Conservation (phyloP, 2,329 filamentous ascomycete species). For the Amauroascus niger region DNA sequence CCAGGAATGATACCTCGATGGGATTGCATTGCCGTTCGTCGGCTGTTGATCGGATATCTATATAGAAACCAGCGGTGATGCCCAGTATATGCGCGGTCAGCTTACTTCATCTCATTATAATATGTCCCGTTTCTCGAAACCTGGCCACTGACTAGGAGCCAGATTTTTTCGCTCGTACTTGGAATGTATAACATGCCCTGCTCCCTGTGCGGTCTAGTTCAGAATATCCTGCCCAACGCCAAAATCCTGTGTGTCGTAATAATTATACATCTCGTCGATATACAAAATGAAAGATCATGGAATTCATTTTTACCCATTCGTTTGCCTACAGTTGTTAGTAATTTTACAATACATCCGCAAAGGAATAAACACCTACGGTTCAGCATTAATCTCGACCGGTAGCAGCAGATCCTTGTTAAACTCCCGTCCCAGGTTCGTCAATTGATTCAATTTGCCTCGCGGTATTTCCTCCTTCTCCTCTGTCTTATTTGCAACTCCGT, state of each 20-base stretch:
- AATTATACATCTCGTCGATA: conserved; percentile 1
- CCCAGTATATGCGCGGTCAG: background rate
- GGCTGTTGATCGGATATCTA: background rate
- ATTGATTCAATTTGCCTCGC: conserved; percentile 3
- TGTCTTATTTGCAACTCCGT: conserved; percentile 33
- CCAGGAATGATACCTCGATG: no score
- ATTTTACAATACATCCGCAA: background rate
- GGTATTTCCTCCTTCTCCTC: conserved; percentile 10
- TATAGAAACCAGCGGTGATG: background rate
- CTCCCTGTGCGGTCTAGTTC: background rate
- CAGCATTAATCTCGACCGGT: conserved; percentile 17
- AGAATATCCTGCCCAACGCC: background rate
- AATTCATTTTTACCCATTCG: conserved; percentile 8
- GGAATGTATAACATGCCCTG: background rate
- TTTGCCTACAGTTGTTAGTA: conserved; percentile 1
- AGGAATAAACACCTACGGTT: conserved; percentile 15
- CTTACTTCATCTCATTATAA: background rate
- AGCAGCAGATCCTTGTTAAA: conserved; percentile 1
- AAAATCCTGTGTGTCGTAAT: background rate
- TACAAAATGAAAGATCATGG: background rate
- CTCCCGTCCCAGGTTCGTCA: conserved; percentile 10
- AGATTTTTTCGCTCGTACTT: background rate
- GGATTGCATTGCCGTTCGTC: no score
- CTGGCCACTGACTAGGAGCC: background rate
- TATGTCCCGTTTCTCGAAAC: background rate